A percentile compares a stretch with the other conserved stretches of the same genome.
phyloP scores from a whole-genome alignment of 805 yeast genomes.

The Wickerhamomyces chambardii region DNA sequence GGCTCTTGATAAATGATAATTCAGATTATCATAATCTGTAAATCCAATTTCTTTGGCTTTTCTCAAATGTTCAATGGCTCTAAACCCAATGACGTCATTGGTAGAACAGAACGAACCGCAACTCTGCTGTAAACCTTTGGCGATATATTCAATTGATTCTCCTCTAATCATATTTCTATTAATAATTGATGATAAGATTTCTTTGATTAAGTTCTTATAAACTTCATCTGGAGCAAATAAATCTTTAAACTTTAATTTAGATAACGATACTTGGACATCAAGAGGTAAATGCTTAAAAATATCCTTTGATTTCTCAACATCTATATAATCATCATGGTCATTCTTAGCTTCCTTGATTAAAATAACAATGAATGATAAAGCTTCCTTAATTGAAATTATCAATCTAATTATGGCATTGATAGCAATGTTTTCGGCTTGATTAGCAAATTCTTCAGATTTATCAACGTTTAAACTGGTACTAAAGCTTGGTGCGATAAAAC shows the following conservation, averaged over 20 bases:
- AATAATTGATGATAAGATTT: conserved; percentile 79
- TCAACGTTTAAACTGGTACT: conserved; percentile 21
- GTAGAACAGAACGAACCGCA: conserved; percentile 95
- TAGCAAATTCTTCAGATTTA: conserved; percentile 51
- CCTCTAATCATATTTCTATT: conserved; percentile 85
- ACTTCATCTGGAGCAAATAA: conserved; percentile 64
- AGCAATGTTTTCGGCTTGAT: conserved; percentile 89
- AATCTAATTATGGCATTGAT: conserved; percentile 69
- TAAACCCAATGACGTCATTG: conserved; percentile 86
- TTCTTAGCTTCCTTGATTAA: conserved; percentile 56
- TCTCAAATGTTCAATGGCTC: conserved; percentile 87
- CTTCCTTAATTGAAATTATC: conserved; percentile 76
- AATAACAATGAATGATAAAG: conserved; percentile 78
- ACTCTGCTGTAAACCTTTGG: conserved; percentile 79
- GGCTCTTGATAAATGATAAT: conserved; percentile 63
- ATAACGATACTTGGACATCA: conserved; percentile 60
- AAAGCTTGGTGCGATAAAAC: conserved; percentile 48
- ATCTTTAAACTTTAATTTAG: conserved; percentile 61
- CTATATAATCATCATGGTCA: conserved; percentile 13
- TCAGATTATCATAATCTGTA: conserved; percentile 62
- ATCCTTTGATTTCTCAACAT: conserved; percentile 41
- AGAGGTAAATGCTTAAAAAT: conserved; percentile 60
- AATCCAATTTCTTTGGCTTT: conserved; percentile 72
- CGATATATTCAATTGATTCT: conserved; percentile 86
- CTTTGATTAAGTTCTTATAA: conserved; percentile 57